Evolutionary conservation across 2,329 filamentous ascomycete genomes (phyloP).

Genomic region (Beauveria medogensis): DNA sequence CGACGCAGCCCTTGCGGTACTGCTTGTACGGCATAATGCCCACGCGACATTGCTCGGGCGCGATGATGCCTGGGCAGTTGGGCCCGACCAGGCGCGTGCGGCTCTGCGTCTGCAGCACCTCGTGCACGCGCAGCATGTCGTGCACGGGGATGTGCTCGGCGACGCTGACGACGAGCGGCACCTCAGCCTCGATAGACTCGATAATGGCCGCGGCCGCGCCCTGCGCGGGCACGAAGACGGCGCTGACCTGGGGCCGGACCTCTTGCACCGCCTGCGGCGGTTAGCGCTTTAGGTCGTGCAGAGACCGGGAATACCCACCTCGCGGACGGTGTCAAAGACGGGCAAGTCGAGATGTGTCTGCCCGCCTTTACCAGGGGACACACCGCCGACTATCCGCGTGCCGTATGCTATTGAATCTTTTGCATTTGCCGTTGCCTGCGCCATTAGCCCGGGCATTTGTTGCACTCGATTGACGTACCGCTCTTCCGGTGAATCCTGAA

Average conservation of each 20-base stretch:
- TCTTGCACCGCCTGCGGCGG: constrained; percentile 24
- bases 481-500: constrained; percentile 30
- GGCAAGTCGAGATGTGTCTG: constrained; percentile 26
- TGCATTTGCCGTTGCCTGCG: constrained; percentile 29
- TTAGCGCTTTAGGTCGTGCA: neutral
- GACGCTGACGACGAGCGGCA: constrained; percentile 69
- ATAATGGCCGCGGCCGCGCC: constrained; percentile 61
- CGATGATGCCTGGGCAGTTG: constrained; percentile 77
- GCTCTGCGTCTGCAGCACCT: constrained; percentile 62
- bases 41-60: constrained; percentile 55
- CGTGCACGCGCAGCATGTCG: constrained; percentile 64
- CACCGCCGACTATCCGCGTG: constrained; percentile 30
- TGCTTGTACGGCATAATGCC: constrained; percentile 35
- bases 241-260: constrained; percentile 54
- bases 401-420: constrained; percentile 31
- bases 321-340: constrained; percentile 26
- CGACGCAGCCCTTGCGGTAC: constrained; percentile 52
- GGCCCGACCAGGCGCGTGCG: constrained; percentile 68
- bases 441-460: neutral
- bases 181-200: constrained; percentile 69
- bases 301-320: constrained; percentile 17
- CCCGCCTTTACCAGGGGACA: constrained; percentile 29
- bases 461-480: constrained; percentile 18
- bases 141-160: constrained; percentile 74
- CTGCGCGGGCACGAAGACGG: constrained; percentile 64